Evolutionary conservation across 1,284 basidiomycete genomes (phyloP).

Genomic region (Somion occarium): DNA sequence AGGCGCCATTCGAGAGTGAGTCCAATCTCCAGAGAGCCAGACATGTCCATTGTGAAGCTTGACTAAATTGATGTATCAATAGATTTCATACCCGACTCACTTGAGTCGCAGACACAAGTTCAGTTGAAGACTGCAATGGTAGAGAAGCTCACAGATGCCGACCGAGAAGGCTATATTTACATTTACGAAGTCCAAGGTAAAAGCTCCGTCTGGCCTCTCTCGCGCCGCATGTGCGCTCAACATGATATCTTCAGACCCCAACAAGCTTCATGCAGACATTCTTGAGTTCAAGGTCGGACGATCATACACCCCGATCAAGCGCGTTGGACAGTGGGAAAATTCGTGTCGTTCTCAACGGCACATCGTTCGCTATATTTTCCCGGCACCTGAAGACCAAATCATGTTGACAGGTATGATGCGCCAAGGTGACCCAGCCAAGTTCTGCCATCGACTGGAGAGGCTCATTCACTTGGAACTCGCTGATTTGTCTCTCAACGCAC

Average conservation of each 20-base stretch:
- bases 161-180: conserved; percentile 72
- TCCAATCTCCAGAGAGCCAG: neutral
- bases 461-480: conserved; percentile 73
- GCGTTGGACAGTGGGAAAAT: conserved; percentile 59
- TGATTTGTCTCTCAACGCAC: conserved; percentile 54
- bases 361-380: neutral
- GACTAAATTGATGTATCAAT: neutral
- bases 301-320: conserved; percentile 40
- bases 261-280: neutral
- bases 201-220: conserved; percentile 2
- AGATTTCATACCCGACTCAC: neutral
- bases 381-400: conserved; percentile 12
- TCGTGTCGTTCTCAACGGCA: neutral
- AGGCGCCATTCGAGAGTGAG: conserved; percentile 46
- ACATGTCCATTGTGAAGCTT: conserved; percentile 1
- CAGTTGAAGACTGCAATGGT: conserved; percentile 64
- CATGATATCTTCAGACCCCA: neutral
- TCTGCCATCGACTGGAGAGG: conserved; percentile 50
- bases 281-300: conserved; percentile 45
- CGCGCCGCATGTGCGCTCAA: neutral
- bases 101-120: neutral
- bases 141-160: conserved; percentile 51
- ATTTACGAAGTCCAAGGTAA: conserved; percentile 70
- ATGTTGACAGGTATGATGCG: conserved; percentile 43
- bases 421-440: conserved; percentile 47